phyloP scores from a whole-genome alignment of 2,329 filamentous ascomycete genomes.

The Phoma herbarum region DNA sequence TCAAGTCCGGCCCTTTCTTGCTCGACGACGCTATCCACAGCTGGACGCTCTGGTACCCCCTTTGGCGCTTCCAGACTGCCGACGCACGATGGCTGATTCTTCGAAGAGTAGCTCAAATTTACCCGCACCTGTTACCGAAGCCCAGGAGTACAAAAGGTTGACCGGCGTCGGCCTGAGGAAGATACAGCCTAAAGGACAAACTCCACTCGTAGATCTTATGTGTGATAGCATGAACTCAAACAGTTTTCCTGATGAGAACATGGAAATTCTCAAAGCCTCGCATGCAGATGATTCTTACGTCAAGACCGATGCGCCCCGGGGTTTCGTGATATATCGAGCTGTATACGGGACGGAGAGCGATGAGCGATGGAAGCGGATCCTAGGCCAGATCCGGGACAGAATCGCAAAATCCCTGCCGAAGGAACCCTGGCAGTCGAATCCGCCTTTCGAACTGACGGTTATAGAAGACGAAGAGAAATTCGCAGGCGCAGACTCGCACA shows the following conservation, averaged over 20 bases:
- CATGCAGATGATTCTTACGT: background rate
- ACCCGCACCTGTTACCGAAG: background rate
- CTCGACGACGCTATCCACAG: background rate
- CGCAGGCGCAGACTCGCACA: slow-evolving; percentile 27
- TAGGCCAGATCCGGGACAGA: slow-evolving; percentile 11
- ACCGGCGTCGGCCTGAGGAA: background rate
- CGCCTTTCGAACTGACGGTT: slow-evolving; percentile 21
- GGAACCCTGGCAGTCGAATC: background rate
- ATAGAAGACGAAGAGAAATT: slow-evolving; percentile 27
- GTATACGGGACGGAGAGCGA: slow-evolving; percentile 25
- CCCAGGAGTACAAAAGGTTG: background rate
- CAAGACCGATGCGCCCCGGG: slow-evolving; percentile 17
- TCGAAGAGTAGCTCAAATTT: background rate
- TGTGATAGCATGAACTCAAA: too few species aligned
- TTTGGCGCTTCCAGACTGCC: background rate
- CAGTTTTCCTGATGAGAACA: too few species aligned
- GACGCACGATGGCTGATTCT: background rate
- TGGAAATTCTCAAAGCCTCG: too few species aligned
- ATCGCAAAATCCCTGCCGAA: background rate
- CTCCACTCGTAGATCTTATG: too few species aligned
- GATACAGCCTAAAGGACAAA: background rate
- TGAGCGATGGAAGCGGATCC: slow-evolving; percentile 18
- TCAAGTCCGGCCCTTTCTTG: background rate
- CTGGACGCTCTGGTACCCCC: background rate
- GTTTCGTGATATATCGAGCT: slow-evolving; percentile 26